Base-by-base conservation (phyloP, 192 early-diverging fungal genomes). In the Coemansia sp. region DNA sequence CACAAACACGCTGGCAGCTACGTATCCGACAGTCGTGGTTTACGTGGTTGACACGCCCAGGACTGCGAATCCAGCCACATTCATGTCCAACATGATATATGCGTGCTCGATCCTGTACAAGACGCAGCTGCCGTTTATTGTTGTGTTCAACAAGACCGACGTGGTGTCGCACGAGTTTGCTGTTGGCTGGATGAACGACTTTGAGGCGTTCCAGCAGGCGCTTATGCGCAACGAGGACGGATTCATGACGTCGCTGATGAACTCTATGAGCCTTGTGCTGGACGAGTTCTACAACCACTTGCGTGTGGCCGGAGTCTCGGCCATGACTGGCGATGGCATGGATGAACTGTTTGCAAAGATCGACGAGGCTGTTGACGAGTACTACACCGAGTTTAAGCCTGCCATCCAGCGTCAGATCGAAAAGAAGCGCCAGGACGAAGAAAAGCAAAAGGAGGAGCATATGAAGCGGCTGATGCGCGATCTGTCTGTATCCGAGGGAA, bases 61-160 rank as follows among this genome's bases (percentile, higher is more conserved):
- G 41, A 93, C 93, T 10, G 89, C 93, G 19, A 82, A 84, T 50
- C 97, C 97, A 7, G 92, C 93, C 13, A 99, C 97, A 2, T 99
- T 99, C 76, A 97, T 99, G 95, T 92, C 91, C 69, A 99, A 99
- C 83, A 97, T 99, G 95, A 85, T 99, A 62, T 99, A 99, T 77
- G 97, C 97, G 38, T 94, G 94, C 77, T 90, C 85, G 45, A 99
- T 99, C 74, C 87, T 99, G 43, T 99, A 99, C 88, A 97, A 97
- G 74, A 99, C 97, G 40, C 92, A 93, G 75, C 81, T 99, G 32
- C 97, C 97, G 20, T 98, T 99, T 65, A 85, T 99, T 40, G 81
- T 99, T 46, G 93, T 93, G 5, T 99, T 99, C 83, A 97, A 95
- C 85, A 99, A 99, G 75, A 92, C 90, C 4, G 95, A 99, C 75